A percentile compares a stretch with the other conserved stretches of the same genome.
These are phyloP conservation scores for Aspergillus sp. DNA, from an alignment of 2,329 filamentous ascomycete genomes.

Conservation along the genomic window DNA sequence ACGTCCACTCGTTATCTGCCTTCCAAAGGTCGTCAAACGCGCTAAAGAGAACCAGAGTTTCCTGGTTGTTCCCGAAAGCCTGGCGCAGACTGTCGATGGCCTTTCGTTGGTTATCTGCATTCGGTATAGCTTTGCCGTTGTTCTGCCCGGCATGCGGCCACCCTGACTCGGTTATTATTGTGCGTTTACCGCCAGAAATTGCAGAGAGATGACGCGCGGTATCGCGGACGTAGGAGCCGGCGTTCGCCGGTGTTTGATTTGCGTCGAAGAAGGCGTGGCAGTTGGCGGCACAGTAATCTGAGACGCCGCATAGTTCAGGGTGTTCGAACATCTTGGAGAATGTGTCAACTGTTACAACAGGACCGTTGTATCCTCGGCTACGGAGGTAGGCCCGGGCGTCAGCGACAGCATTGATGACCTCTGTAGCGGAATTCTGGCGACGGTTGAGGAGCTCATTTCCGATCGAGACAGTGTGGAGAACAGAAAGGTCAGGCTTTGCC, in stretches of 20 bases:
- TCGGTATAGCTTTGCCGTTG: constrained; percentile 70
- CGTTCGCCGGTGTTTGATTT: constrained; percentile 57
- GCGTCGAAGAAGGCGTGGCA: constrained; percentile 81
- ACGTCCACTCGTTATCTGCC: constrained; percentile 59
- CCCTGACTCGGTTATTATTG: constrained; percentile 78
- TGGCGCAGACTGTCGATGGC: constrained; percentile 66
- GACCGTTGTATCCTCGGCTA: constrained; percentile 65
- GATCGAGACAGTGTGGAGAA: constrained; percentile 69
- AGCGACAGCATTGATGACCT: constrained; percentile 59
- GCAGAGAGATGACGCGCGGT: constrained; percentile 52
- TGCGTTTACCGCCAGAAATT: constrained; percentile 56
- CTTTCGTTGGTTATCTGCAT: constrained; percentile 61
- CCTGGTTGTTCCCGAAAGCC: constrained; percentile 49
- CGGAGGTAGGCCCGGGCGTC: constrained; percentile 60
- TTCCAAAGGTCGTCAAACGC: constrained; percentile 84
- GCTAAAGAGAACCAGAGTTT: constrained; percentile 67
- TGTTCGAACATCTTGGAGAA: constrained; percentile 67
- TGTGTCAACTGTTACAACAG: constrained; percentile 78
- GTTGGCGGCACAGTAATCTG: constrained; percentile 80
- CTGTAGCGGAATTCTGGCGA: constrained; percentile 51
- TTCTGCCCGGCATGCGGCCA: constrained; percentile 71
- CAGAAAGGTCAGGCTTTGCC: constrained; percentile 64
- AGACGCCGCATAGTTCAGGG: constrained; percentile 67
- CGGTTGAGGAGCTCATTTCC: constrained; percentile 80
- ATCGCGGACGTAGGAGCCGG: constrained; percentile 66